Percentiles rank a stretch among this genome's conserved stretches.
Conservation (phyloP, 2,329 filamentous ascomycete species). For the Pseudopyricularia cyperi region DNA sequence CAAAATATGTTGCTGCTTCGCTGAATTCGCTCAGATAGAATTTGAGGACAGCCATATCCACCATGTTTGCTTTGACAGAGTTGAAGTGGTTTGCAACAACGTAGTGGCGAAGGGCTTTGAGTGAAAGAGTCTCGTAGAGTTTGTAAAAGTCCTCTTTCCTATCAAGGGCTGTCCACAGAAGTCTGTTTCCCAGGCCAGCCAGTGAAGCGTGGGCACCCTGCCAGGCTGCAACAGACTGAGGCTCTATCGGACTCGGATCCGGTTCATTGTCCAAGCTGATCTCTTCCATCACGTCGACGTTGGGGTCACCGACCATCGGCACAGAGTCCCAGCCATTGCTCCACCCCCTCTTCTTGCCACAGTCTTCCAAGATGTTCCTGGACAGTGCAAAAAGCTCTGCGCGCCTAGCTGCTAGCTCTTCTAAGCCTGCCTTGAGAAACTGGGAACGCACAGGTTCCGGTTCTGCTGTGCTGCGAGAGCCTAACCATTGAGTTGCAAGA, state of each 20-base stretch:
- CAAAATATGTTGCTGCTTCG: slow-evolving; percentile 65
- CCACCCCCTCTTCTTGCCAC: slow-evolving; percentile 64
- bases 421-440: slow-evolving; percentile 52
- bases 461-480: slow-evolving; percentile 36
- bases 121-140: slow-evolving; percentile 65
- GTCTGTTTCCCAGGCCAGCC: slow-evolving; percentile 38
- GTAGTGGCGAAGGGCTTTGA: slow-evolving; percentile 72
- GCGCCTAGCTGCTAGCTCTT: slow-evolving; percentile 70
- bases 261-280: slow-evolving; percentile 37
- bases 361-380: slow-evolving; percentile 62
- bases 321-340: slow-evolving; percentile 59
- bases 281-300: slow-evolving; percentile 39
- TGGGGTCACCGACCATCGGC: slow-evolving; percentile 31
- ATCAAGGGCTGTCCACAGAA: slow-evolving; percentile 47
- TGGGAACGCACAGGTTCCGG: slow-evolving; percentile 26
- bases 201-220: slow-evolving; percentile 12
- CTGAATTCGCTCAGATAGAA: slow-evolving; percentile 62
- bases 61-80: slow-evolving; percentile 63
- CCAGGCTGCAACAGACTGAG: slow-evolving; percentile 4
- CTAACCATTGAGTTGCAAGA: slow-evolving; percentile 30
- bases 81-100: slow-evolving; percentile 66
- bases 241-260: slow-evolving; percentile 8
- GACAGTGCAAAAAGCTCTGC: slow-evolving; percentile 74
- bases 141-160: slow-evolving; percentile 51
- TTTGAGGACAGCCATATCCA: slow-evolving; percentile 77